phyloP scores from a whole-genome alignment of 1,284 basidiomycete genomes.

The Leccinum ambiguum region DNA sequence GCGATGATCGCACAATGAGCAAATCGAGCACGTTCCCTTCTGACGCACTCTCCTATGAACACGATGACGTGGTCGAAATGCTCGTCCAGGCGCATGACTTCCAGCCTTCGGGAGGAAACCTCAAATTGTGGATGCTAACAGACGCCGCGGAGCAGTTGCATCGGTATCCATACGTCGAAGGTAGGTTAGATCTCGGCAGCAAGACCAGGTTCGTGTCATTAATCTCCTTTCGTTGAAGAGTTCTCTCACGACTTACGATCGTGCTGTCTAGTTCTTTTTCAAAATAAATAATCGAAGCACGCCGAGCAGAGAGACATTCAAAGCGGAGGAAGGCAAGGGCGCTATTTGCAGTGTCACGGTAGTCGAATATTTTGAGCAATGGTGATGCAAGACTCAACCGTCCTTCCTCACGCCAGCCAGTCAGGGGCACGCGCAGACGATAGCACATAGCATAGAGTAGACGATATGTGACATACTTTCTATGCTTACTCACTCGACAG shows the following conservation, averaged over 20 bases:
- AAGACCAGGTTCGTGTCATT: constrained; percentile 36
- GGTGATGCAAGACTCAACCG: constrained; percentile 5
- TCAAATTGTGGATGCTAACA: constrained; percentile 40
- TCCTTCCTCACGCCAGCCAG: no score
- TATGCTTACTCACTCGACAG: no score
- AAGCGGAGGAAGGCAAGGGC: constrained; percentile 7
- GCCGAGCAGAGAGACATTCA: constrained; percentile 9
- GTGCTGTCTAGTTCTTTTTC: constrained; percentile 25
- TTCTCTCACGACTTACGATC: background rate
- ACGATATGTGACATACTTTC: constrained; percentile 35
- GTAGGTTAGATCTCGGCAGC: constrained; percentile 31
- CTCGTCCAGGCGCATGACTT: constrained; percentile 38
- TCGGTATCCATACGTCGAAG: constrained; percentile 25
- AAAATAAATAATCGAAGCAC: constrained; percentile 2
- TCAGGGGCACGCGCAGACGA: constrained; percentile 6
- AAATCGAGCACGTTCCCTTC: constrained; percentile 44
- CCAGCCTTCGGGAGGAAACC: constrained; percentile 34
- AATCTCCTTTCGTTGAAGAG: background rate
- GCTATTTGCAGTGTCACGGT: constrained; percentile 17
- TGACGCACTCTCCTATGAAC: constrained; percentile 33
- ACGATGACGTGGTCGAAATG: constrained; percentile 40
- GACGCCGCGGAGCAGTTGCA: constrained; percentile 35
- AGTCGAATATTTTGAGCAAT: constrained; percentile 15
- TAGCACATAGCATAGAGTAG: constrained; percentile 38
- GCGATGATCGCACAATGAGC: constrained; percentile 10